These are phyloP conservation scores for Saccharomyces hybrid DNA, from an alignment of 1,139 yeast species.

Conservation along the genomic window DNA sequence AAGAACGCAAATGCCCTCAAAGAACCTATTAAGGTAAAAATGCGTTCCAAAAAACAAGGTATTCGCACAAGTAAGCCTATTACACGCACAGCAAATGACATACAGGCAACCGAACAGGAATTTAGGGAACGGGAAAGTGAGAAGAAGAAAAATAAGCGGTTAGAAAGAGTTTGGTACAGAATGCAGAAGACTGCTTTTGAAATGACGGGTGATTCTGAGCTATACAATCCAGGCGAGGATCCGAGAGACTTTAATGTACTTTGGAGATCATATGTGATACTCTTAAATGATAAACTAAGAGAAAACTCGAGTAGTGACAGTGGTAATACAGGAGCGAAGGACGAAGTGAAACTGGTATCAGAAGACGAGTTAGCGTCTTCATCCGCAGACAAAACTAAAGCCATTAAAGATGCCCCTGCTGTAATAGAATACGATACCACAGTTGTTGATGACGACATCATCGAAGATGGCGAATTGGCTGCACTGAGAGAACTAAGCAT, in stretches of 20 bases:
- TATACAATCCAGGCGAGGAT: constrained; percentile 20
- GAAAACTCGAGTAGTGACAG: background rate
- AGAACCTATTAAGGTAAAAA: constrained; percentile 13
- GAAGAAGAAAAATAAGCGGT: constrained; percentile 13
- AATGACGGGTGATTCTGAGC: constrained; percentile 26
- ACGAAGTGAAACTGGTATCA: too few species aligned
- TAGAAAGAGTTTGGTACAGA: constrained; percentile 12
- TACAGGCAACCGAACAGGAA: constrained; percentile 8
- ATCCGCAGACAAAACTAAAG: background rate
- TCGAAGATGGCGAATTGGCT: constrained; percentile 30
- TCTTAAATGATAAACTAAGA: constrained; percentile 7
- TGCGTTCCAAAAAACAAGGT: constrained; percentile 1
- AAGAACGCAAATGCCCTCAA: constrained; percentile 40
- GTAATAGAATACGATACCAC: background rate
- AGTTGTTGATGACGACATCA: constrained; percentile 11
- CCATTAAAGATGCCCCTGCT: background rate
- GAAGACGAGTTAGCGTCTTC: background rate
- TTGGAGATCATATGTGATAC: constrained; percentile 31
- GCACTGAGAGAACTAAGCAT: constrained; percentile 25
- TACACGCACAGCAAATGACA: background rate
- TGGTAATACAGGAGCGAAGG: background rate
- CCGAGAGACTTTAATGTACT: constrained; percentile 32
- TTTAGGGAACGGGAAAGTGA: constrained; percentile 22
- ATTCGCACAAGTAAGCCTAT: background rate
- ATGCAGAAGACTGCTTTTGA: constrained; percentile 32